Percentiles rank a stretch among this genome's conserved stretches.
Conservation (phyloP, 495 filamentous ascomycete genomes). For the Trichoderma asperelloides region DNA sequence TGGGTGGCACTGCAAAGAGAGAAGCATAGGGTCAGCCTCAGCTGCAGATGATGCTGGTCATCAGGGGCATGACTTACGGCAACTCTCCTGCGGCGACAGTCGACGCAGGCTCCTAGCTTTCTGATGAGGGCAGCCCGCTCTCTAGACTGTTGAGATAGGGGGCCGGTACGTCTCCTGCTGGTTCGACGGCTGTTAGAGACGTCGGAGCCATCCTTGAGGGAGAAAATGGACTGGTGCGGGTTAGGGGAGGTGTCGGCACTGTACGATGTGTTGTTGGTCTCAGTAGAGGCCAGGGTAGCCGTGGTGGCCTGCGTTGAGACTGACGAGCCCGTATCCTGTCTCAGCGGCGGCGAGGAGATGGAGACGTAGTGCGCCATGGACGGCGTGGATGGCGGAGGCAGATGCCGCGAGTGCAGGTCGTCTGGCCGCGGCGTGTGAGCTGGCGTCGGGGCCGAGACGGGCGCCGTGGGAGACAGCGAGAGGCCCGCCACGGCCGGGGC, state of each 20-base stretch:
- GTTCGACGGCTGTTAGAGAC: constrained; percentile 34
- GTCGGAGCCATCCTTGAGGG: constrained; percentile 38
- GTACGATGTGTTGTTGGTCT: constrained; percentile 33
- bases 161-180: constrained; percentile 38
- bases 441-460: background rate
- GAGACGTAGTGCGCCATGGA: constrained; percentile 22
- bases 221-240: constrained; percentile 35
- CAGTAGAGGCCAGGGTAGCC: constrained; percentile 28
- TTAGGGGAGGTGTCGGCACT: constrained; percentile 31
- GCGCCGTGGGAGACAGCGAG: constrained; percentile 7
- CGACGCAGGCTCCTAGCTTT: constrained; percentile 39
- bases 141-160: constrained; percentile 35
- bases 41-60: constrained; percentile 10
- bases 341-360: constrained; percentile 30
- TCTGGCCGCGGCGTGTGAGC: background rate
- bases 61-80: constrained; percentile 30
- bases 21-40: constrained; percentile 17
- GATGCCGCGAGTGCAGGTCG: constrained; percentile 26
- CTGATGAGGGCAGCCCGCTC: constrained; percentile 40
- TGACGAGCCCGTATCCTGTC: constrained; percentile 40
- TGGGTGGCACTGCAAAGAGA: constrained; percentile 33
- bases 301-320: constrained; percentile 34
- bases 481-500: constrained; percentile 4
- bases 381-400: constrained; percentile 21
- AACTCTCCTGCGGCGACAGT: constrained; percentile 39